Conservation (phyloP, 2,329 filamentous ascomycete genomes). For the Monosporascus cannonballus region DNA sequence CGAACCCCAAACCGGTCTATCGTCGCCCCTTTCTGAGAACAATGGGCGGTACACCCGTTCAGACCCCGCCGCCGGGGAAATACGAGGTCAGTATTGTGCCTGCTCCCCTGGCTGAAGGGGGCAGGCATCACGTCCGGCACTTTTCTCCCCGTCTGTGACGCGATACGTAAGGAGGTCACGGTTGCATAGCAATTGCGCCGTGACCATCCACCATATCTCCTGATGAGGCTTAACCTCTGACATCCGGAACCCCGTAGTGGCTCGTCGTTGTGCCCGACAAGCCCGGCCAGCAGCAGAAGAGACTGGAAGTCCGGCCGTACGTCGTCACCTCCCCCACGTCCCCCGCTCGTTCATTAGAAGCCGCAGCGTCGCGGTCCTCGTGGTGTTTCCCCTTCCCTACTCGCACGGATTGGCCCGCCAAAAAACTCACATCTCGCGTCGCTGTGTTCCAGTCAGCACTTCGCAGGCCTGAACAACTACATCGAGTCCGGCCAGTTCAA, state of each 20-base stretch:
- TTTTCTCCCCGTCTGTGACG: too few species aligned
- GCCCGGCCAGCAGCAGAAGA: constrained; percentile 52
- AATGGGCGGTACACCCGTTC: constrained; percentile 16
- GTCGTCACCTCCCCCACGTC: constrained; percentile 17
- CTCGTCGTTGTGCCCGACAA: constrained; percentile 65
- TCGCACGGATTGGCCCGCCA: too few species aligned
- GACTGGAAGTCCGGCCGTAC: constrained; percentile 54
- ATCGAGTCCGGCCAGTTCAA: constrained; percentile 53
- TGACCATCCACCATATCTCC: too few species aligned
- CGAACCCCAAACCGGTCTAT: neutral
- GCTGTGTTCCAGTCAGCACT: constrained; percentile 37
- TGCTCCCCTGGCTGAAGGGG: too few species aligned
- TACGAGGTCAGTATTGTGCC: constrained; percentile 5
- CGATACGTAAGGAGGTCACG: too few species aligned
- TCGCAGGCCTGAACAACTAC: constrained; percentile 46
- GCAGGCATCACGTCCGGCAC: too few species aligned
- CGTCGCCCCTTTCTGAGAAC: constrained; percentile 1
- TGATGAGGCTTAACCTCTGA: neutral
- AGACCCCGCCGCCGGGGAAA: constrained; percentile 17
- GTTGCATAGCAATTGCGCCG: too few species aligned
- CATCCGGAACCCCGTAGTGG: constrained; percentile 41
- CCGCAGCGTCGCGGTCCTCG: neutral
- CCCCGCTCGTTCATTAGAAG: too few species aligned
- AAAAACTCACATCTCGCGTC: neutral
- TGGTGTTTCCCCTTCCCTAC: constrained; percentile 9